A percentile compares a stretch with the other conserved stretches of the same genome.
Evolutionary conservation across 768 basidiomycete genomes (phyloP).

Genomic region (Lactifluus subvellereus): DNA sequence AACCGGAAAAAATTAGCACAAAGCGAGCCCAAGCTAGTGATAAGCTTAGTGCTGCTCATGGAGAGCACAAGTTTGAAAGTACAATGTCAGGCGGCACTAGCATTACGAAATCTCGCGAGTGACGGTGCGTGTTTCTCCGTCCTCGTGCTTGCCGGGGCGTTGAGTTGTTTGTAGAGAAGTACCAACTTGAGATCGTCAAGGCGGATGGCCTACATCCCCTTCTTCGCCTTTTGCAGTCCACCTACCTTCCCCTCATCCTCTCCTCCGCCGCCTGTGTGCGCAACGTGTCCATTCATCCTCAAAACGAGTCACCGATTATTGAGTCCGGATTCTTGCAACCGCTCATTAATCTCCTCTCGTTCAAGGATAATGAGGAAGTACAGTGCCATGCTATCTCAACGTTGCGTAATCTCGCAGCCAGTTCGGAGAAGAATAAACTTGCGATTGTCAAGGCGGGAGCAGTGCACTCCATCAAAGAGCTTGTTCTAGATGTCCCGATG

Average conservation of each 20-base stretch:
- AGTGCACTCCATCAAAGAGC: constrained; percentile 92
- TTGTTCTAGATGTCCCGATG: constrained; percentile 91
- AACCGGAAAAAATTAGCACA: constrained; percentile 94
- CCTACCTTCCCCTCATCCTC: constrained; percentile 94
- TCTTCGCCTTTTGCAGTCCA: constrained; percentile 90
- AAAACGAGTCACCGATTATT: constrained; percentile 98
- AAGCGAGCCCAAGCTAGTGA: constrained; percentile 90
- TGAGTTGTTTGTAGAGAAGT: constrained; percentile 67
- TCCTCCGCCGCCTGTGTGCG: constrained; percentile 98
- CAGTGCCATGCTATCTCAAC: constrained; percentile 99
- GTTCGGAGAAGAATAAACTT: constrained; percentile 96
- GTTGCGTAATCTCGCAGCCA: constrained; percentile 91
- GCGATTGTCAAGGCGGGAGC: constrained; percentile 98
- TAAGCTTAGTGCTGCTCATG: constrained; percentile 92
- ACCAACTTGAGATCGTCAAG: constrained; percentile 97
- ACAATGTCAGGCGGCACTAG: constrained; percentile 96
- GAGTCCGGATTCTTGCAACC: constrained; percentile 97
- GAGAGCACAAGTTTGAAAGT: constrained; percentile 97
- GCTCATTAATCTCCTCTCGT: constrained; percentile 90
- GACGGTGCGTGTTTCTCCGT: constrained; percentile 57
- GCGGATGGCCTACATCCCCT: constrained; percentile 88
- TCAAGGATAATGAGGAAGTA: constrained; percentile 99
- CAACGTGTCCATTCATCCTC: constrained; percentile 97
- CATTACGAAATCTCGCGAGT: constrained; percentile 92
- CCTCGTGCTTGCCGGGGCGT: neutral